Conservation (phyloP, 129 eudicot species). For the Pulicaria dysenterica region DNA sequence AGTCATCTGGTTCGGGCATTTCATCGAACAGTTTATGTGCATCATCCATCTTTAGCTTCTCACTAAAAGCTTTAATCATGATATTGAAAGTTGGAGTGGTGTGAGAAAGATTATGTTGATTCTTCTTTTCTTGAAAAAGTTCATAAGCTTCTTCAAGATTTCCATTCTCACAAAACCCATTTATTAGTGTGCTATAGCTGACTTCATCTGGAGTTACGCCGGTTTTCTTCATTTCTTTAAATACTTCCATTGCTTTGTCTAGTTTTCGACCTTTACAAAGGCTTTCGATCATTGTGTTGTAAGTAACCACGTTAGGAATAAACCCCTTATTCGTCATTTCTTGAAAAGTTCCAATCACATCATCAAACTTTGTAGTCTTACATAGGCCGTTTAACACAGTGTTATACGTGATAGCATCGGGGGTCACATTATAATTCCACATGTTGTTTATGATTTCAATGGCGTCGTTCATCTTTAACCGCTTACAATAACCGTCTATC, state of each 20-base stretch:
- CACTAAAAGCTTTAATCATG: conserved; percentile 62
- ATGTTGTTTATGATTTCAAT: conserved; percentile 60
- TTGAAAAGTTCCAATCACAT: conserved; percentile 65
- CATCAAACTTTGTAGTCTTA: conserved; percentile 56
- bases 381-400: conserved; percentile 78
- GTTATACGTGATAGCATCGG: conserved; percentile 81
- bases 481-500: conserved; percentile 89
- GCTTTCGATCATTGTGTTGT: conserved; percentile 78
- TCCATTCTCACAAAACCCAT: conserved; percentile 65
- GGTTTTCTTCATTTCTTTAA: conserved; percentile 52
- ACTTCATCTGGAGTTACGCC: conserved; percentile 69
- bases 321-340: conserved; percentile 75
- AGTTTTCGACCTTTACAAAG: conserved; percentile 62
- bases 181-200: conserved; percentile 67
- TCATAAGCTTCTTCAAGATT: conserved; percentile 64
- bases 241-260: conserved; percentile 54
- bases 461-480: conserved; percentile 62
- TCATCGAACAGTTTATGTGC: conserved; percentile 57
- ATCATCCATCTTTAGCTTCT: conserved; percentile 59
- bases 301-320: conserved; percentile 64
- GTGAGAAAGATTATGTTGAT: conserved; percentile 43
- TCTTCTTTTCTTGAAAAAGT: conserved; percentile 48
- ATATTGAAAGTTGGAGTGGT: conserved; percentile 73
- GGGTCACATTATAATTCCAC: conserved; percentile 63
- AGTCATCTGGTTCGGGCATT: conserved; percentile 63